Base-by-base conservation (phyloP, 2,329 filamentous ascomycete species). In the Aspergillus pseudoterreus region DNA sequence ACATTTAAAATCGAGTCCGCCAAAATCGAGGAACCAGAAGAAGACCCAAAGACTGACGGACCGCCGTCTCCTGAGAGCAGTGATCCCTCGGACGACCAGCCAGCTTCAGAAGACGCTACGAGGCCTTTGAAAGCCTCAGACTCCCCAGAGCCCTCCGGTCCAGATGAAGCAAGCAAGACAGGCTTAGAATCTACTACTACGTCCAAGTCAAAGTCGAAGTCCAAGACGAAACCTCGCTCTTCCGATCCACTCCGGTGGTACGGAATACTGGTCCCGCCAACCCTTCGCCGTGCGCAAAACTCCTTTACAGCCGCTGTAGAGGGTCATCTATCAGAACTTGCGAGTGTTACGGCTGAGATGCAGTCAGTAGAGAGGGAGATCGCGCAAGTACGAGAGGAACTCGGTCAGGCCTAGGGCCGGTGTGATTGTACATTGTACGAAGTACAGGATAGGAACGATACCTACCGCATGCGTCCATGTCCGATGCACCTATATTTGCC, bases 211-310 rank as follows among this genome's bases (percentile, higher is more conserved):
- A 56, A 57, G 52, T 49, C 51, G 53, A 17, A n/a, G 3, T 55
- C 49, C 51, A 61, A 63, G 49, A 64, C 62, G 56, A 62, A 60
- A 24, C 52, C 63, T 52, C 63, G 59, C 42, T 66, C 67, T 17
- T 62, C 63, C 44, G 71, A 79, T 52, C 76, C 77, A 6, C 58
- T 79, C 21, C 66, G 67, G 19, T 78, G 76, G 76, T 79, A 76
- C 57, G 77, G 76, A 5, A 73, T 79, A 38, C 63, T 79, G 11
- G 70, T 75, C 15, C 73, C 77, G 3, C 65, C 66, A 9, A 67
- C 73, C 21, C 65, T 79, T 33, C 74, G 74, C 49, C 67, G 54
- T 35, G 72, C 75, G 3, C 76, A 78, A 57, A 63, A 56, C 44
- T 69, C 68, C 12, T 79, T 79, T 53, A 65, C 60, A 6, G 56